A percentile compares a stretch with the other conserved stretches of the same genome.
phyloP scores from a whole-genome alignment of 2,329 filamentous ascomycete genomes.

The Colletotrichum agaves region DNA sequence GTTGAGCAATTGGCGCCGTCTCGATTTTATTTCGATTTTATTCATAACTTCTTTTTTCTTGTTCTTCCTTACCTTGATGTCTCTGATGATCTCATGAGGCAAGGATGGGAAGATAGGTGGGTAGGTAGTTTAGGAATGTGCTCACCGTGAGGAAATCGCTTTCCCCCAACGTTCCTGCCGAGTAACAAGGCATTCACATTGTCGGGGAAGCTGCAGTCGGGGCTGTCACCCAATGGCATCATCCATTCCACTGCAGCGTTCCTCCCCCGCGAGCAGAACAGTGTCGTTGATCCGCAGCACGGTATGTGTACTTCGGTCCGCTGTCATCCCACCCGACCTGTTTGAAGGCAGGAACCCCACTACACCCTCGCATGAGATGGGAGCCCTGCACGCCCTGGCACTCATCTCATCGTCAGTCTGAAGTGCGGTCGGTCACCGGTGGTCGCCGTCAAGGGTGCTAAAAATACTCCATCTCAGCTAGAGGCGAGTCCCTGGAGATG shows the following conservation, averaged over 20 bases:
- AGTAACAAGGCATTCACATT: neutral
- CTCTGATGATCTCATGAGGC: neutral
- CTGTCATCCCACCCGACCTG: conserved; percentile 28
- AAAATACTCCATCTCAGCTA: neutral
- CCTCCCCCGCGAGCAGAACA: conserved; percentile 27
- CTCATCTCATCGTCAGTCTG: neutral
- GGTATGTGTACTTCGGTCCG: neutral
- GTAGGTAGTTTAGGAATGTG: no score
- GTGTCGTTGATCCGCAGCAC: neutral
- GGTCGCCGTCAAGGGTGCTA: neutral
- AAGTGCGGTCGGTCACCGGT: neutral
- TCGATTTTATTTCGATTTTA: neutral
- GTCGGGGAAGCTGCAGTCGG: neutral
- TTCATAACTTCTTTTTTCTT: neutral
- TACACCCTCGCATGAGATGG: conserved; percentile 28
- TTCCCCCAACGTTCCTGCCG: conserved; percentile 3
- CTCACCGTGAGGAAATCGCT: neutral
- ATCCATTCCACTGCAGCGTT: conserved; percentile 24
- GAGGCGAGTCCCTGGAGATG: neutral
- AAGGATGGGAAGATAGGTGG: no score
- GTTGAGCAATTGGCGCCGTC: neutral
- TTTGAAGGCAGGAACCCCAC: conserved; percentile 20
- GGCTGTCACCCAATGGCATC: conserved; percentile 17
- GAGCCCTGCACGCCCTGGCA: neutral
- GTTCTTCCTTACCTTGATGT: neutral